phyloP scores from a whole-genome alignment of 106 monocot species.

The Dioscorea dumetorum region DNA sequence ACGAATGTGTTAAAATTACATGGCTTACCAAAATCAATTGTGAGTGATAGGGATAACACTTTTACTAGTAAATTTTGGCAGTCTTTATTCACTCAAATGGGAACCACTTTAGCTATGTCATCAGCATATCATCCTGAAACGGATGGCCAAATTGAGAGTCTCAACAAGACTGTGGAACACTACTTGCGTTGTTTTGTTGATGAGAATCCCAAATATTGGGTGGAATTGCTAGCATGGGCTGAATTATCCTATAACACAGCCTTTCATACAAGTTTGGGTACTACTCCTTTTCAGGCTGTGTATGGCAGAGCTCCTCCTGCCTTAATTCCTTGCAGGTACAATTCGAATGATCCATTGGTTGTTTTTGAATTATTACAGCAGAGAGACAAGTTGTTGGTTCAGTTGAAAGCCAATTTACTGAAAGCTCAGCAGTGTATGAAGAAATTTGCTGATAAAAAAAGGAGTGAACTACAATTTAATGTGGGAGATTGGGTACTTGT shows the following conservation, averaged over 20 bases:
- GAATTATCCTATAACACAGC: background rate
- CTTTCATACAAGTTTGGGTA: background rate
- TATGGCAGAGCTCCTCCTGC: background rate
- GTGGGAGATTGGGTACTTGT: conserved; percentile 2
- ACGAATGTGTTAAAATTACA: background rate
- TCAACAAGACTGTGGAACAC: background rate
- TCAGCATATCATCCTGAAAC: background rate
- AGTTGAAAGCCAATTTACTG: too few relatives aligned
- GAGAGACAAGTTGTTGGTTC: too few relatives aligned
- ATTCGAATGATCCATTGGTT: background rate
- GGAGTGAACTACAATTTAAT: background rate
- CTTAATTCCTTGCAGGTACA: background rate
- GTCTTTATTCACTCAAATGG: background rate
- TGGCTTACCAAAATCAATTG: background rate
- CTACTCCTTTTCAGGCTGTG: background rate
- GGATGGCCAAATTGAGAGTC: background rate
- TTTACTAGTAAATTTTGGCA: background rate
- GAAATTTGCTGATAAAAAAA: background rate
- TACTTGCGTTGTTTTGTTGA: background rate
- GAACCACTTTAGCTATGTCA: background rate
- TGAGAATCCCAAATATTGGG: background rate
- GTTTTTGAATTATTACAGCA: background rate
- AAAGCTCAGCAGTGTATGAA: background rate
- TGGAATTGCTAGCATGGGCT: background rate
- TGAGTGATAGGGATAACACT: background rate